Evolutionary conservation across 805 yeast species (phyloP).

Genomic region (Myxozyma mucilagina): DNA sequence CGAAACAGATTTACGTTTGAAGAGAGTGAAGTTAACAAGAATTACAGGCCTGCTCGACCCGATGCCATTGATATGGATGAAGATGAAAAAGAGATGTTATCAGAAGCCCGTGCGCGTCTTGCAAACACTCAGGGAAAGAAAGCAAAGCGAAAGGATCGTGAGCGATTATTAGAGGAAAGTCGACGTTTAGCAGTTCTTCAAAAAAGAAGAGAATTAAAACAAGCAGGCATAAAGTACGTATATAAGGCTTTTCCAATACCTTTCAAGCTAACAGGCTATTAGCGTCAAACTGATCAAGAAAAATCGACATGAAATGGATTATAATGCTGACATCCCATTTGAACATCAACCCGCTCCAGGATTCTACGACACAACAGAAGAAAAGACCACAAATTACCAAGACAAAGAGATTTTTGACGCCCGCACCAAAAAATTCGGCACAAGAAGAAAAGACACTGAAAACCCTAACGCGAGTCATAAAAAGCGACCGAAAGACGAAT

Average conservation of each 20-base stretch:
- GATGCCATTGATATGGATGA: constrained; percentile 79
- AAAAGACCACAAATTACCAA: constrained; percentile 46
- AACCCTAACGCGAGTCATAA: constrained; percentile 33
- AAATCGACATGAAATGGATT: constrained; percentile 68
- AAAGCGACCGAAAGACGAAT: constrained; percentile 16
- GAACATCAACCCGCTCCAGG: constrained; percentile 71
- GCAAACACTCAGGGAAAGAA: constrained; percentile 93
- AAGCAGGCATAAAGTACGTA: constrained; percentile 55
- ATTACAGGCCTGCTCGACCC: constrained; percentile 63
- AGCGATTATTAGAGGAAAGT: constrained; percentile 76
- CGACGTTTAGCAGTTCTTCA: constrained; percentile 73
- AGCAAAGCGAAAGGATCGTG: constrained; percentile 86
- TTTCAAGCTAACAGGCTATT: constrained; percentile 41
- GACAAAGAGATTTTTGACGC: constrained; percentile 48
- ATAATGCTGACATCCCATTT: constrained; percentile 78
- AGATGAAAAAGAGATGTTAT: constrained; percentile 86
- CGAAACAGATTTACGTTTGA: neutral
- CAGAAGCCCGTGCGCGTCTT: constrained; percentile 91
- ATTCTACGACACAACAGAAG: constrained; percentile 65
- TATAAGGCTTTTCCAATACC: constrained; percentile 34
- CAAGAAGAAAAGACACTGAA: constrained; percentile 27
- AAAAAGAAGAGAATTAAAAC: constrained; percentile 75
- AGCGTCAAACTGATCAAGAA: constrained; percentile 43
- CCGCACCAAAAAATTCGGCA: constrained; percentile 29
- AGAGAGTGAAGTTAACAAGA: neutral